Evolutionary conservation across 805 yeast genomes (phyloP).

Genomic region (Hanseniaspora taiwanica): DNA sequence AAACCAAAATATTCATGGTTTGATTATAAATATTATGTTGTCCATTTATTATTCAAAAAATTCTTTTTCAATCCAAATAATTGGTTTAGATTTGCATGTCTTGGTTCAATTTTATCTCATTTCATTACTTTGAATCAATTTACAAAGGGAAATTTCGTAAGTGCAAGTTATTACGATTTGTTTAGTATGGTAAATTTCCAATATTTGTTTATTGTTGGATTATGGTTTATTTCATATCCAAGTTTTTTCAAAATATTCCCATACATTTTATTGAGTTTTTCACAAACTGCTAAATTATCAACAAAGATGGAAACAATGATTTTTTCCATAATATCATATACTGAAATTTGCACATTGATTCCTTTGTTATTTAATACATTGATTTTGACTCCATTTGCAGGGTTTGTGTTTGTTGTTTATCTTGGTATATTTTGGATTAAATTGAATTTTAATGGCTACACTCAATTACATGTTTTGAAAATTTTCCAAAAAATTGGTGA

Average conservation of each 20-base stretch:
- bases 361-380: slow-evolving; percentile 47
- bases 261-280: slow-evolving; percentile 37
- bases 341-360: slow-evolving; percentile 43
- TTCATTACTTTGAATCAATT: not conserved
- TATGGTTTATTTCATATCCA: slow-evolving; percentile 54
- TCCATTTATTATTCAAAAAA: not conserved
- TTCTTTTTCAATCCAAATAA: not conserved
- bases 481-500: slow-evolving; percentile 18
- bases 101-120: slow-evolving; percentile 1
- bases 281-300: slow-evolving; percentile 45
- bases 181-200: slow-evolving; percentile 70
- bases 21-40: not conserved
- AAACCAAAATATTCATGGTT: slow-evolving; percentile 1
- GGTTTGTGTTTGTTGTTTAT: slow-evolving; percentile 50
- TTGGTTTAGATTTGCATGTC: not conserved
- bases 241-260: slow-evolving; percentile 58
- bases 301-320: slow-evolving; percentile 1
- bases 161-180: slow-evolving; percentile 33
- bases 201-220: slow-evolving; percentile 36
- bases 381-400: slow-evolving; percentile 49
- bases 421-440: slow-evolving; percentile 57
- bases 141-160: not conserved
- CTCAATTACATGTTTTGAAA: slow-evolving; percentile 24
- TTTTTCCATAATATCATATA: slow-evolving; percentile 41
- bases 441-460: slow-evolving; percentile 37